Evolutionary conservation across 1,284 basidiomycete species (phyloP).

Genomic region (Xerocomus alliaceus): DNA sequence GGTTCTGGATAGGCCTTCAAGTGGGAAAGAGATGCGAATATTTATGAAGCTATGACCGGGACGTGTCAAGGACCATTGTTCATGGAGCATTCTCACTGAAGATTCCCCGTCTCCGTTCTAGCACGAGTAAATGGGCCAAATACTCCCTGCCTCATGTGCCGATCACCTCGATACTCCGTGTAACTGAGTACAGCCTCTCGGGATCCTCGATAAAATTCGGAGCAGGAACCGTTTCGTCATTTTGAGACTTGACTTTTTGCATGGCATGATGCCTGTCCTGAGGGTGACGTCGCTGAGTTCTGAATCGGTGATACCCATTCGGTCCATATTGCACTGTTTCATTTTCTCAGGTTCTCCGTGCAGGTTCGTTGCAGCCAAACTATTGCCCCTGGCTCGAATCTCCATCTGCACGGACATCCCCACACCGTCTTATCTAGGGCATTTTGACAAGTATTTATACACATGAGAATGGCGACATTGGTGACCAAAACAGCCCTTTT

Average conservation of each 20-base stretch:
- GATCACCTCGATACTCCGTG: slow-evolving; percentile 4
- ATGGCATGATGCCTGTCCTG: slow-evolving; percentile 11
- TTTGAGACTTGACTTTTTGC: slow-evolving; percentile 20
- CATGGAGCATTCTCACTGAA: slow-evolving; percentile 19
- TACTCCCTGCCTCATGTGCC: slow-evolving; percentile 1
- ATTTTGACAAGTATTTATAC: slow-evolving; percentile 35
- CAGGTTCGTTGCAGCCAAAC: slow-evolving; percentile 9
- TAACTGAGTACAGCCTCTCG: slow-evolving; percentile 1
- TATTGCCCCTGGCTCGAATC: slow-evolving; percentile 3
- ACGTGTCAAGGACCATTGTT: neutral
- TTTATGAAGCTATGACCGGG: neutral
- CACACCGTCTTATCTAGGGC: slow-evolving; percentile 10
- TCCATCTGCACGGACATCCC: slow-evolving; percentile 6
- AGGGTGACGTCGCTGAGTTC: slow-evolving; percentile 4
- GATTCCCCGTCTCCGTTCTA: neutral
- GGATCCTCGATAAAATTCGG: slow-evolving; percentile 10
- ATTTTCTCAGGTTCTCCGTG: slow-evolving; percentile 23
- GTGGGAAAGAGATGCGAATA: neutral
- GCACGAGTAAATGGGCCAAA: slow-evolving; percentile 2
- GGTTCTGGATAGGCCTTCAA: neutral
- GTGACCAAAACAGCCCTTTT: slow-evolving; percentile 6
- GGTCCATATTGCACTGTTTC: slow-evolving; percentile 19
- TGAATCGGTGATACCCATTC: slow-evolving; percentile 15
- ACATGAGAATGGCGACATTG: neutral
- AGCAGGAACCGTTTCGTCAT: slow-evolving; percentile 19